Evolutionary conservation across 805 yeast species (phyloP), one percentile per base, ranked within the genome.

Genomic region (Ogataea neopini): DNA sequence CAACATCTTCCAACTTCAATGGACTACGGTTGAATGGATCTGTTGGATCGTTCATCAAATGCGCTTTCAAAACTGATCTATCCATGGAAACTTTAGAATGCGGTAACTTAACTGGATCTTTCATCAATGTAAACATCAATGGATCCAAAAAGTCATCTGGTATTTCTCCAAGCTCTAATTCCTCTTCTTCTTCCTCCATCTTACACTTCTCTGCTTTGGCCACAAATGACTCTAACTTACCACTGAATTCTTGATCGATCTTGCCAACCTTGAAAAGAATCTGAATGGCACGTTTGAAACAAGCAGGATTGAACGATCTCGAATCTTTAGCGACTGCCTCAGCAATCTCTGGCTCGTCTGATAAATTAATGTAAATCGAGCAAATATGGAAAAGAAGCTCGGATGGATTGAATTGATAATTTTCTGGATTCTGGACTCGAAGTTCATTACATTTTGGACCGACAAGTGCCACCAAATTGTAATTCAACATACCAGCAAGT

Each of bases 121-220:
- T 86, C 99, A 94, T 94, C 41, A 94, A 64, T 1, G 97, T 88
- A 66, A 76, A 94, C 98, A 94, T 92, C 59, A 94, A 78, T 11
- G 99, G 99, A 72, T 94, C 99, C 57, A 94, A 77, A 63, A 84
- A 94, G 65, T 94, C 98, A 63, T 94, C 99, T 0, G 99, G 99
- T 14, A 88, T 79, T 44, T 94, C 99, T 20, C 96, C 97, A 56
- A 88, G 74, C 62, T 89, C 97, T 52, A 80, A 61, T 53, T 92
- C 97, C 61, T 88, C 96, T 52, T 81, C 87, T 56, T 86, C 95
- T 50, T 86, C 92, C 11, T 71, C 71, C 25, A 73, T 57, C 59
- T 80, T 78, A 43, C 80, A 77, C 33, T 66, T 62, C 51, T 86
- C 85, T 0, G 95, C 96, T n/a, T 68, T 68, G 26, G 76, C 69